Base-by-base conservation (phyloP, 805 yeast species). In the Candida nonsorbophila region DNA sequence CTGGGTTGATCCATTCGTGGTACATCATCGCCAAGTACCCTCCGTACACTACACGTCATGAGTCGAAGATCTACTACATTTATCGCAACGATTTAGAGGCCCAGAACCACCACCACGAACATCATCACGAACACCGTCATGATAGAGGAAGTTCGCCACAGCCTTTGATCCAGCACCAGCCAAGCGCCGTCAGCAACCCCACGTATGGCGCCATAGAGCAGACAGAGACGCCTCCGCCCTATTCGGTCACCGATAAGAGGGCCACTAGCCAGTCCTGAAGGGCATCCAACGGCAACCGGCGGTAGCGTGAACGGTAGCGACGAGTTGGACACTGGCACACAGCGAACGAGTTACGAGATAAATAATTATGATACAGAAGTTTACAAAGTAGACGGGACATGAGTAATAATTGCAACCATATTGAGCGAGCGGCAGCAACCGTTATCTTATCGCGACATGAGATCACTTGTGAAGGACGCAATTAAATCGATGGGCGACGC, bases 1-100 rank as follows among this genome's bases (percentile, higher is more conserved):
- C 76, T 1, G 78, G 77, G 1, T 47, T 71, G 24, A 49, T 69
- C 14, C 76, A 70, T 43, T 56, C 76, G 7, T 55, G 74, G 56
- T 70, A 69, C 42, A 60, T 71, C 31, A 57, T 71, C 21, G 69
- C 71, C 32, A 62, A 62, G 35, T 63, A 64, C 38, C 71, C 69
- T 5, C 69, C 69, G 4, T 58, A 58, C 38, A 28, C 48, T 7
- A 32, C 30, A 4, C 36, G 44, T 20, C 36, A 38, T 20, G 55
- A 50, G 24, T 38, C 53, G 30, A 51, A 49, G 35, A 49, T 59
- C 6, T 61, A 57, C 44, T 59, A 59, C 33, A 44, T 63, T 3
- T 53, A 58, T 36, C 37, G 55, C 13, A 38, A 44, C 21, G 69
- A 64, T 35, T 44, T 64, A 27, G 71, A 64, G 38, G 48, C 40